Base-by-base conservation (phyloP, 352 stramenopile species). In the Globisporangium spiculum region DNA sequence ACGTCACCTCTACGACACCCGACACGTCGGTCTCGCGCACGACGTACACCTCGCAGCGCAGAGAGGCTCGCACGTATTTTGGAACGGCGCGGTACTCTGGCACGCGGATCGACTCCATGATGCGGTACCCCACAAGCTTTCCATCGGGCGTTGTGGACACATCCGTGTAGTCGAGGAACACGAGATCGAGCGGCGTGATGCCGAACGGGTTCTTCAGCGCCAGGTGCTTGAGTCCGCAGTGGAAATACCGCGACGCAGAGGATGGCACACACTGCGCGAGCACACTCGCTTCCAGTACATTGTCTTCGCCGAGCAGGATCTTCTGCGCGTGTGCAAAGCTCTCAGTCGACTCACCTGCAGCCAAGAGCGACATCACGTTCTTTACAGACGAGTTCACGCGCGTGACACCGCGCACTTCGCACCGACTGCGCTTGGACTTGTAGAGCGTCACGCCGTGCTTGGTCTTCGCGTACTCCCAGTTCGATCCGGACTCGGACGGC, bases 131-230 rank as follows among this genome's bases (percentile, higher is more conserved):
- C 16, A 93, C 75, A 53, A 90, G 72, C 64, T 88, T 88, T 32
- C 78, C 80, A 59, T 86, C 73, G 9, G 72, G 62, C 44, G 81
- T 90, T n/a, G 80, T 83, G 44, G 77, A 80, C 46, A 93, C 85
- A 56, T 93, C 86, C 20, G 87, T 93, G 75, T 95, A 95, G 75
- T 95, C 87, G 36, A 95, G 71, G 52, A 89, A 92, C 3, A 95
- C 87, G 61, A 95, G 74, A 50, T 95, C 87, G 12, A 95, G 65
- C 4, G 80, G 74, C 3, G 71, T 72, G 22, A 82, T 66, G 6
- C 82, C 85, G 60, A 93, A 93, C 52, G 85, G 85, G 69, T 93
- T 92, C 75, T 92, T 92, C 7, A 95, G 81, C 20, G 83, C 87
- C 63, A 90, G 68, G 67, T 92, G 93, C 71, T 95, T 95, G 63